Evolutionary conservation across 2,329 filamentous ascomycete species (phyloP).

Genomic region (Onygenales sp.): DNA sequence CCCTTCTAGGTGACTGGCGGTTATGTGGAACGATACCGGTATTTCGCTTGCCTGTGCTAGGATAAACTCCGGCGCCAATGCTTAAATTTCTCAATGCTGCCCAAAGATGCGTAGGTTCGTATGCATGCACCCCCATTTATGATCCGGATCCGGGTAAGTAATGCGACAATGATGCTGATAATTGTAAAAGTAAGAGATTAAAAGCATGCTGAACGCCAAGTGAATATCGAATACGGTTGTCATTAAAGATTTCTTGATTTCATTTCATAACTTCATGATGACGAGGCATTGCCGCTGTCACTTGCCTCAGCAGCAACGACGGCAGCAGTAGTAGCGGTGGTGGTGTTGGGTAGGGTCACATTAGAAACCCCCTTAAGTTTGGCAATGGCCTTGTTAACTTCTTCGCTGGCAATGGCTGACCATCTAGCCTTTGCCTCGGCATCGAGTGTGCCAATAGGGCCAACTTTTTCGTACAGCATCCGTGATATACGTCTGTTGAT

Average conservation of each 20-base stretch:
- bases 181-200: too few species aligned
- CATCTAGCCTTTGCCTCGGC: constrained; percentile 58
- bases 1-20: too few species aligned
- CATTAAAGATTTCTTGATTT: background rate
- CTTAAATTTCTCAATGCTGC: too few species aligned
- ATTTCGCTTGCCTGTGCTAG: too few species aligned
- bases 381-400: constrained; percentile 66
- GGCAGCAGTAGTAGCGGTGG: too few species aligned
- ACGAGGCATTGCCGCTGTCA: constrained; percentile 9
- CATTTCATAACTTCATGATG: constrained; percentile 3
- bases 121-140: too few species aligned
- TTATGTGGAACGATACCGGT: too few species aligned
- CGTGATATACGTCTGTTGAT: constrained; percentile 88
- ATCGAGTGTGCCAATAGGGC: constrained; percentile 44
- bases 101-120: too few species aligned
- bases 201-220: background rate
- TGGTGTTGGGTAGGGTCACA: too few species aligned
- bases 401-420: constrained; percentile 65
- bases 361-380: constrained; percentile 13
- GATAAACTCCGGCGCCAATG: too few species aligned
- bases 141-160: too few species aligned
- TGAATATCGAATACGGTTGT: background rate
- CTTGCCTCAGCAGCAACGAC: constrained; percentile 4
- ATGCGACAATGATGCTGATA: too few species aligned
- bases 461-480: constrained; percentile 66